A percentile compares a stretch with the other conserved stretches of the same genome.
Evolutionary conservation across 768 basidiomycete species (phyloP).

Genomic region (Tricholoma bakamatsutake): DNA sequence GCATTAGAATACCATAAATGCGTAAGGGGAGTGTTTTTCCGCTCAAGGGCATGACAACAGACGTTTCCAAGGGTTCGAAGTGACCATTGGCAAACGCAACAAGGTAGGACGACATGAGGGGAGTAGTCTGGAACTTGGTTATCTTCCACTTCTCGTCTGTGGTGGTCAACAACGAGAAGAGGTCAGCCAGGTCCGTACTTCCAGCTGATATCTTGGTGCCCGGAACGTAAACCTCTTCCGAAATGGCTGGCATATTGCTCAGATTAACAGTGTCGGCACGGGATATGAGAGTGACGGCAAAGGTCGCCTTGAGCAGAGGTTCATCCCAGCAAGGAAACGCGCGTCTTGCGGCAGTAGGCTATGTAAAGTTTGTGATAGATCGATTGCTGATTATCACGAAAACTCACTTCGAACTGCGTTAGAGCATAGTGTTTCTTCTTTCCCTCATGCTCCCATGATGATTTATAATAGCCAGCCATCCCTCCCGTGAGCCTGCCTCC

Average conservation of each 20-base stretch:
- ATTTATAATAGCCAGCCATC: slow-evolving; percentile 84
- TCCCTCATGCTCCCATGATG: slow-evolving; percentile 56
- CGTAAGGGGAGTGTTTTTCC: slow-evolving; percentile 78
- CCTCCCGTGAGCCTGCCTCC: slow-evolving; percentile 55
- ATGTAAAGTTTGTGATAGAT: background rate
- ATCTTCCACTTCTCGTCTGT: slow-evolving; percentile 64
- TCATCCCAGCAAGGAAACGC: slow-evolving; percentile 94
- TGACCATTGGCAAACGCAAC: slow-evolving; percentile 82
- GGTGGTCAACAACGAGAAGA: slow-evolving; percentile 36
- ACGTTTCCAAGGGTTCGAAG: slow-evolving; percentile 68
- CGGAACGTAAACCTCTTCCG: slow-evolving; percentile 46
- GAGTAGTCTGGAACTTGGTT: slow-evolving; percentile 75
- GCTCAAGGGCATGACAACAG: slow-evolving; percentile 73
- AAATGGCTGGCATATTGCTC: slow-evolving; percentile 79
- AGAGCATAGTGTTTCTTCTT: slow-evolving; percentile 65
- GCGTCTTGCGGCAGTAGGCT: slow-evolving; percentile 83
- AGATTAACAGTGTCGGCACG: slow-evolving; percentile 68
- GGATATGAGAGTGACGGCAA: slow-evolving; percentile 76
- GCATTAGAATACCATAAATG: slow-evolving; percentile 62
- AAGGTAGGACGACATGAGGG: slow-evolving; percentile 85
- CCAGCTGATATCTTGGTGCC: slow-evolving; percentile 22
- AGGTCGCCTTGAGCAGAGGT: slow-evolving; percentile 86
- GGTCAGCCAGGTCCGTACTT: slow-evolving; percentile 28
- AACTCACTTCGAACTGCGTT: slow-evolving; percentile 80
- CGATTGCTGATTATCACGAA: background rate